Percentiles rank a stretch among this genome's conserved stretches.
Conservation (phyloP, 306 rosid genomes). For the Neltuma alba region DNA sequence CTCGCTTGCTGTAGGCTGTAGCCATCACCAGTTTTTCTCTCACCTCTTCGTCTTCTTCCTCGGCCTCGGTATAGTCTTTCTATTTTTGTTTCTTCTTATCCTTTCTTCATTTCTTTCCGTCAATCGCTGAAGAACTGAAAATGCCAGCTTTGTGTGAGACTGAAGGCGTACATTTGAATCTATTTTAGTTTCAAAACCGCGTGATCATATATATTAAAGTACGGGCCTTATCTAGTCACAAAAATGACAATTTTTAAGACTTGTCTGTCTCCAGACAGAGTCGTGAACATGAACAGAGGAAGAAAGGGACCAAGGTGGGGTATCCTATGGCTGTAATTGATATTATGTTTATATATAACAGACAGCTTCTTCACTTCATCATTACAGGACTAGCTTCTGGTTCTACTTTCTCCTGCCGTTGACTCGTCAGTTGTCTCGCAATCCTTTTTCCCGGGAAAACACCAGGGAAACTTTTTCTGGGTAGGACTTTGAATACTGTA, state of each 20-base stretch:
- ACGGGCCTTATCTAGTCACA: not conserved
- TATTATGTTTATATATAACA: not conserved
- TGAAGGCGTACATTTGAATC: not conserved
- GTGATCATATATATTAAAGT: not conserved
- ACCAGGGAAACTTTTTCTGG: no score
- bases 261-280: not conserved
- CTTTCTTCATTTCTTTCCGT: not conserved
- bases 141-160: not conserved
- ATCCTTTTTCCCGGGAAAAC: no score
- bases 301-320: slow-evolving; percentile 1
- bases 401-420: not conserved
- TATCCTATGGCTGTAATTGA: not conserved
- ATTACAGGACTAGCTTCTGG: no score
- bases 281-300: not conserved
- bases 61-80: not conserved
- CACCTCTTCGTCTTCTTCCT: not conserved
- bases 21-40: slow-evolving; percentile 6
- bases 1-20: no score
- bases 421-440: no score
- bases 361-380: slow-evolving; percentile 20
- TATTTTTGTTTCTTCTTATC: not conserved
- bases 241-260: slow-evolving; percentile 33
- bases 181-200: slow-evolving; percentile 30
- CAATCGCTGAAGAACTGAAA: not conserved
- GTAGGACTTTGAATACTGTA: not conserved